Base-by-base conservation (phyloP, 2,329 filamentous ascomycete genomes). In the Aureobasidium musti region DNA sequence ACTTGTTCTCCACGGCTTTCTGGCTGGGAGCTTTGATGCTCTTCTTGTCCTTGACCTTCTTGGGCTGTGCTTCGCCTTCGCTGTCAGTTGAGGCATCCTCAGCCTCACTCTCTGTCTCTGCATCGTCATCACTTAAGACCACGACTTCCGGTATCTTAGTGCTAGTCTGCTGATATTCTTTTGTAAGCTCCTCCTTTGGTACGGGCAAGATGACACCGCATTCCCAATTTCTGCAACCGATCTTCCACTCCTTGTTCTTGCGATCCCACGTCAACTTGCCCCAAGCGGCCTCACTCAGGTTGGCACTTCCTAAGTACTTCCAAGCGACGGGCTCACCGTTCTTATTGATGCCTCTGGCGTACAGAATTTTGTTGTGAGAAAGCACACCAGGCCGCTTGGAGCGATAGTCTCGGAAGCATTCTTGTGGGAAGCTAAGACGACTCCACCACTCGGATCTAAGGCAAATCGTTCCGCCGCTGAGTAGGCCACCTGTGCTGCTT, bases 261-360 rank as follows among this genome's bases (percentile, higher is more conserved):
- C 84, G 87, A 72, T 96, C 89, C 73, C 88, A 87, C 64, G 88
- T 86, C 35, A 97, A 78, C 54, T 87, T 87, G 26, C 94, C 95
- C 94, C 95, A 99, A 35, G 95, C 95, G 75, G 91, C 93, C 77
- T 97, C 92, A 0, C 92, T 96, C 33, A 97, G 79, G 78, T 99
- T 99, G 8, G 92, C 91, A 72, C 91, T 96, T 19, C 95, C 95
- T 43, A 97, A 79, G 74, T 98, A 98, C 2, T 85, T 89, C 89
- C 91, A 98, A 5, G 87, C 87, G 47, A 79, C 76, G 28, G 79
- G 79, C 68, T 72, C 52, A 72, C 68, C 19, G 65, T 72, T 35
- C 11, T 75, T 17, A 23, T 63, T 6, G 86, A 87, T 82, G 77
- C 84, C 59, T 14, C 77, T 73, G 19, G 73, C 77, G 63, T 75